These are phyloP conservation scores for Mycena vulgaris DNA, from an alignment of 768 basidiomycete species.

Conservation along the genomic window DNA sequence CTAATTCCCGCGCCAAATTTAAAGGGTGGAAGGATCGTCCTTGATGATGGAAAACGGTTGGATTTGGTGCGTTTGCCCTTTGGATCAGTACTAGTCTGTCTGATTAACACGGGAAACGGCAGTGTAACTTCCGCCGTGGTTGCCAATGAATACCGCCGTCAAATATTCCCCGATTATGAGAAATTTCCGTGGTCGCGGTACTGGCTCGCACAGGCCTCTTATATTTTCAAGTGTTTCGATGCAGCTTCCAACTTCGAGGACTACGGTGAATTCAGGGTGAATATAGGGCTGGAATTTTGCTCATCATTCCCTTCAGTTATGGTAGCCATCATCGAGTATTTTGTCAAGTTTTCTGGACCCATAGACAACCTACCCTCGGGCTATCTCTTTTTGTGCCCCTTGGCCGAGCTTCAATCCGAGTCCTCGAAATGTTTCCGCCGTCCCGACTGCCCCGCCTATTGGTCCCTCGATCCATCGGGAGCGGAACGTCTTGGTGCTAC, in stretches of 20 bases:
- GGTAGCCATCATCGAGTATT: neutral
- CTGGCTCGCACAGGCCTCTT: conserved; percentile 9
- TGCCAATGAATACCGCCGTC: neutral
- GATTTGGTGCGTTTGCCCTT: conserved; percentile 12
- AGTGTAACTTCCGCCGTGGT: neutral
- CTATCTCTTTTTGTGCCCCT: conserved; percentile 20
- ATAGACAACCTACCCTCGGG: neutral
- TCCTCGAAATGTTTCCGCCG: neutral
- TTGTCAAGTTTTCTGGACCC: neutral
- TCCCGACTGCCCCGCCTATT: conserved; percentile 12
- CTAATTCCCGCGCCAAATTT: too few species aligned
- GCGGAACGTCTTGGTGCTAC: too few species aligned
- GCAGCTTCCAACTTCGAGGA: neutral
- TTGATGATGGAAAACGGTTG: conserved; percentile 11
- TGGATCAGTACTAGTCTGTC: neutral
- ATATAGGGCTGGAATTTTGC: neutral
- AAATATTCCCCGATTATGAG: neutral
- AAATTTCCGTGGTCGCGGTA: neutral
- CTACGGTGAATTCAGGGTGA: neutral
- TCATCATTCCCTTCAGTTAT: neutral
- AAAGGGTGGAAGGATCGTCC: too few species aligned
- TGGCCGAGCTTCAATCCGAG: neutral
- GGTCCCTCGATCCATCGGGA: conserved; percentile 19
- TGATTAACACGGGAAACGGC: neutral
- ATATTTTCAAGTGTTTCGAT: conserved; percentile 1